These are phyloP conservation scores for Neonothopanus nambi DNA, from an alignment of 1,284 basidiomycete species.

Conservation along the genomic window DNA sequence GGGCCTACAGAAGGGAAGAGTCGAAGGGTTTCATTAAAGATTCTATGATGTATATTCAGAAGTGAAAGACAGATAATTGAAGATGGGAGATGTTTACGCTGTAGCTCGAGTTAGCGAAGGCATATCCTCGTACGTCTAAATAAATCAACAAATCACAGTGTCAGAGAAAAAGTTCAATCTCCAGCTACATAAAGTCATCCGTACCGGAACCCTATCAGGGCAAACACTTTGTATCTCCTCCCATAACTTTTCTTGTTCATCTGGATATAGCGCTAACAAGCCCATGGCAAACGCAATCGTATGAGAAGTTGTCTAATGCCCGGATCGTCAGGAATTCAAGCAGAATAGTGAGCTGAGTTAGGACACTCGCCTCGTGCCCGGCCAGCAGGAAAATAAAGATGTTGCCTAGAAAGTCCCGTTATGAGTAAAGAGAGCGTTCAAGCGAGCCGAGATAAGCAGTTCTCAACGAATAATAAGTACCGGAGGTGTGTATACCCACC, in stretches of 20 bases:
- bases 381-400: conserved; percentile 60
- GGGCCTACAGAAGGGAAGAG: neutral
- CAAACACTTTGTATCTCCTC: conserved; percentile 41
- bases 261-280: conserved; percentile 35
- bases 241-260: conserved; percentile 50
- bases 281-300: conserved; percentile 12
- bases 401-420: conserved; percentile 37
- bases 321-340: neutral
- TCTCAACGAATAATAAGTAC: no score
- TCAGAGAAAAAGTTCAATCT: no score
- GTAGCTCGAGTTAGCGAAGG: neutral
- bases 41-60: neutral
- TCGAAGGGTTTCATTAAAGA: conserved; percentile 1
- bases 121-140: conserved; percentile 4
- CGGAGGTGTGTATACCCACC: no score
- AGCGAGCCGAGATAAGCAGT: no score
- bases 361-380: conserved; percentile 52
- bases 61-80: no score
- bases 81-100: neutral
- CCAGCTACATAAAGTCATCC: conserved; percentile 16
- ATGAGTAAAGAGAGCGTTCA: no score
- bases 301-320: conserved; percentile 32
- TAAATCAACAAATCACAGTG: no score
- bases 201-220: conserved; percentile 43
- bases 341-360: neutral